These are phyloP conservation scores for Clavispora asparagi DNA, from an alignment of 805 yeast species.

Conservation along the genomic window DNA sequence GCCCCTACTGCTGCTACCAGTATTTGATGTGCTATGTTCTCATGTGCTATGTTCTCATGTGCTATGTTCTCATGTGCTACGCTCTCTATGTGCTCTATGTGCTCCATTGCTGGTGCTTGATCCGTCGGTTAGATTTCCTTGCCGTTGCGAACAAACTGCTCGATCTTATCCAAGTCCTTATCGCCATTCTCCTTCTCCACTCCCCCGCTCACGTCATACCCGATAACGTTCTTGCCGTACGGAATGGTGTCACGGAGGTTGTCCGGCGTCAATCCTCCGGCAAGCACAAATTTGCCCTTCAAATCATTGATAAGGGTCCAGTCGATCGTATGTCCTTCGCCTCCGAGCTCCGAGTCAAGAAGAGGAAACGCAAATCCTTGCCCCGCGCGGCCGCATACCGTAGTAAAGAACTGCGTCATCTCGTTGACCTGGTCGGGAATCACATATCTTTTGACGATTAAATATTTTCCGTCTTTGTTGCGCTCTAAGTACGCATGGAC, in stretches of 20 bases:
- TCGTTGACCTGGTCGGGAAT: conserved; percentile 47
- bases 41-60: no score
- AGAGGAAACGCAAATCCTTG: conserved; percentile 51
- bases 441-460: conserved; percentile 70
- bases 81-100: no score
- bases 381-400: background rate
- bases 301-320: conserved; percentile 45
- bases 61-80: no score
- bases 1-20: no score
- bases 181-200: conserved; percentile 70
- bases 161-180: conserved; percentile 66
- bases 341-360: conserved; percentile 86
- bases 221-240: conserved; percentile 57
- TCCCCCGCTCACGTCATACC: conserved; percentile 95
- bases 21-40: no score
- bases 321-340: conserved; percentile 77
- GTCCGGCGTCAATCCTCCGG: conserved; percentile 83
- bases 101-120: no score
- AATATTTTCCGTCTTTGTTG: conserved; percentile 36
- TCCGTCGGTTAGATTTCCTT: conserved; percentile 19
- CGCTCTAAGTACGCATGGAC: conserved; percentile 50
- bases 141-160: conserved; percentile 52
- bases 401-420: conserved; percentile 21
- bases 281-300: conserved; percentile 52
- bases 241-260: conserved; percentile 56